phyloP scores from a whole-genome alignment of 1,139 yeast genomes.

The Debaryomyces fabryi region DNA sequence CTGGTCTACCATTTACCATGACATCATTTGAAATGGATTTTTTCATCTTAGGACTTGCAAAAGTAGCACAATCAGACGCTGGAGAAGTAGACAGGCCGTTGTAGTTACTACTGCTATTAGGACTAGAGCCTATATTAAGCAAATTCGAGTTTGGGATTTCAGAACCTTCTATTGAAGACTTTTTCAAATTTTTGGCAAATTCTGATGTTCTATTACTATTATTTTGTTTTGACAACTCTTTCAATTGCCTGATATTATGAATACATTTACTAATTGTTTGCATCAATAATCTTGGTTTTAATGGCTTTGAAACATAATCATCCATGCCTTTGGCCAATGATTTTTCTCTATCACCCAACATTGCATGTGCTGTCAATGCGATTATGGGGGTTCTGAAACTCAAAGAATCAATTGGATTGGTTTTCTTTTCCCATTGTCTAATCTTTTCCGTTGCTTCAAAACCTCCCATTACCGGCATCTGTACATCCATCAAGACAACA shows the following conservation, averaged over 20 bases:
- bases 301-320: slow-evolving; percentile 83
- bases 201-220: slow-evolving; percentile 49
- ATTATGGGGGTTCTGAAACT: slow-evolving; percentile 78
- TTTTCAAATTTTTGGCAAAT: slow-evolving; percentile 51
- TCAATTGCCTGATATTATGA: slow-evolving; percentile 63
- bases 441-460: slow-evolving; percentile 87
- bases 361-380: slow-evolving; percentile 89
- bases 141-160: slow-evolving; percentile 24
- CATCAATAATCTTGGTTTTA: slow-evolving; percentile 78
- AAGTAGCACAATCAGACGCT: slow-evolving; percentile 6
- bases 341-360: slow-evolving; percentile 86
- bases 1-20: slow-evolving; percentile 30
- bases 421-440: slow-evolving; percentile 84
- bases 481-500: slow-evolving; percentile 89
- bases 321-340: slow-evolving; percentile 91
- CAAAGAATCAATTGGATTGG: slow-evolving; percentile 69
- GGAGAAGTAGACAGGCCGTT: slow-evolving; percentile 19
- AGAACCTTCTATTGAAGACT: slow-evolving; percentile 34
- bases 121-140: slow-evolving; percentile 21
- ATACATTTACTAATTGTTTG: slow-evolving; percentile 86
- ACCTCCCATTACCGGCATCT: slow-evolving; percentile 96
- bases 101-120: slow-evolving; percentile 14
- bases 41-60: slow-evolving; percentile 23
- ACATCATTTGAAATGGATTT: slow-evolving; percentile 34
- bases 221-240: slow-evolving; percentile 55